A percentile compares a stretch with the other conserved stretches of the same genome.
These are phyloP conservation scores for Starmera quercuum DNA, from an alignment of 805 yeast species.

Conservation along the genomic window DNA sequence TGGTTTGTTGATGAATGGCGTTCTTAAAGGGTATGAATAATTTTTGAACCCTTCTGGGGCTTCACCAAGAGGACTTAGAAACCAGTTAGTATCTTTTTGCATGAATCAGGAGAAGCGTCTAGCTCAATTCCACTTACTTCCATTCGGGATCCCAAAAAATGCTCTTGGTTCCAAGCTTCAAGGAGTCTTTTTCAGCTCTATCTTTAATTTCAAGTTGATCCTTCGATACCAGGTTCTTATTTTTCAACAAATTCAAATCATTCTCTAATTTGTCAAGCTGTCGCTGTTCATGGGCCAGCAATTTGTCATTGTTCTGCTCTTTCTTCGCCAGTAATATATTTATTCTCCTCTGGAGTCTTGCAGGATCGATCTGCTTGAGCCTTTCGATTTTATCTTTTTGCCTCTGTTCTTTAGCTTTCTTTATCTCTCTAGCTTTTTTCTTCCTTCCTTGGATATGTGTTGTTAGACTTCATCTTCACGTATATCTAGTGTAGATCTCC, in stretches of 20 bases:
- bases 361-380: slow-evolving; percentile 17
- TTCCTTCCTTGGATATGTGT: slow-evolving; percentile 12
- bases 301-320: slow-evolving; percentile 26
- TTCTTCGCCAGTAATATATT: slow-evolving; percentile 20
- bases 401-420: slow-evolving; percentile 17
- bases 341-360: slow-evolving; percentile 12
- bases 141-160: slow-evolving; percentile 60
- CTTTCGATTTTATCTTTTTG: slow-evolving; percentile 15
- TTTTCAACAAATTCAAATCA: slow-evolving; percentile 33
- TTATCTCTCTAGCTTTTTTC: slow-evolving; percentile 19
- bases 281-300: slow-evolving; percentile 26
- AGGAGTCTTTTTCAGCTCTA: not conserved
- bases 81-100: slow-evolving; percentile 1
- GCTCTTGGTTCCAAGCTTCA: slow-evolving; percentile 38
- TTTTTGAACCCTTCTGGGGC: slow-evolving; percentile 33
- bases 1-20: slow-evolving; percentile 6
- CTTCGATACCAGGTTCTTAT: slow-evolving; percentile 8
- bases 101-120: not conserved
- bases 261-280: slow-evolving; percentile 24
- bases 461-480: not conserved
- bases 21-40: slow-evolving; percentile 25
- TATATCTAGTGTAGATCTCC: not conserved
- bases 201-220: slow-evolving; percentile 5
- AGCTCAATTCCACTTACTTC: slow-evolving; percentile 23
- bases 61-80: slow-evolving; percentile 37